These are phyloP conservation scores for Zymoseptoria crescenta DNA, from an alignment of 2,329 filamentous ascomycete species.

Conservation along the genomic window DNA sequence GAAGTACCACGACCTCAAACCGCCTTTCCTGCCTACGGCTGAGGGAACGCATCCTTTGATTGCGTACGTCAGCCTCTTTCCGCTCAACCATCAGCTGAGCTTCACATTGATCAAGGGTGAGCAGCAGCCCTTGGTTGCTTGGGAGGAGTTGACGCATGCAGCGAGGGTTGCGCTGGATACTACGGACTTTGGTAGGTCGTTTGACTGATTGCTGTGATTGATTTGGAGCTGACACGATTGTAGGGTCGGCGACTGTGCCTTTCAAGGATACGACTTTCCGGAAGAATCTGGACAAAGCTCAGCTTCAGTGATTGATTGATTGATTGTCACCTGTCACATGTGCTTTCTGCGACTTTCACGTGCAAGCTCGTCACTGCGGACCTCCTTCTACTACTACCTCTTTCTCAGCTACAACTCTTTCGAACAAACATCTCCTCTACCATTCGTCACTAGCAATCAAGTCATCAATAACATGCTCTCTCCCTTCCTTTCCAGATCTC, in stretches of 20 bases:
- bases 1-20: conserved; percentile 27
- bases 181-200: conserved; percentile 37
- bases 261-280: conserved; percentile 42
- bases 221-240: neutral
- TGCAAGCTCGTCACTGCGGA: conserved; percentile 5
- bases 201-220: neutral
- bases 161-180: conserved; percentile 38
- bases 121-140: conserved; percentile 38
- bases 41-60: conserved; percentile 40
- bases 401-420: neutral
- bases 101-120: conserved; percentile 32
- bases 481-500: neutral
- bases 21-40: neutral
- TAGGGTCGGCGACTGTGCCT: conserved; percentile 36
- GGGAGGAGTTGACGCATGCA: conserved; percentile 41
- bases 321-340: neutral
- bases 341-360: neutral
- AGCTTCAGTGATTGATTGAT: neutral
- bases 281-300: conserved; percentile 34
- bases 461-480: neutral
- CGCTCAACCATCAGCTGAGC: conserved; percentile 41
- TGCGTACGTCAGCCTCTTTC: conserved; percentile 41
- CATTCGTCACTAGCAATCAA: neutral
- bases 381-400: neutral
- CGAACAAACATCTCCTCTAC: neutral